Percentiles rank a stretch among this genome's conserved stretches.
These are phyloP conservation scores for Dichotomopilus funicola DNA, from an alignment of 2,329 filamentous ascomycete species.

Conservation along the genomic window DNA sequence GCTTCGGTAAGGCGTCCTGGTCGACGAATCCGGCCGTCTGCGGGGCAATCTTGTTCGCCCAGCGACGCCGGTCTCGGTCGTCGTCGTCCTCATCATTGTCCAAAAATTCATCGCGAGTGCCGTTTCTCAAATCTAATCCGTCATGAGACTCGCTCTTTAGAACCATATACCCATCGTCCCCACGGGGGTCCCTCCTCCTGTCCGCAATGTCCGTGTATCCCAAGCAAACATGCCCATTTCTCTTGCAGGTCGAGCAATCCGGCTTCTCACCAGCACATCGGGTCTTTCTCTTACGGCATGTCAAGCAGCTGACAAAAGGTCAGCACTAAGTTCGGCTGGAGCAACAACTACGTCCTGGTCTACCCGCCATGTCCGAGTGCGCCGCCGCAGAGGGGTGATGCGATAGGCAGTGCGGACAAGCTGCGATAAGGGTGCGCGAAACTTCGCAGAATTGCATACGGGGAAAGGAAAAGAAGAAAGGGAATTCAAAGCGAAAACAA, in stretches of 20 bases:
- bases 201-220: slow-evolving; percentile 56
- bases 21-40: slow-evolving; percentile 25
- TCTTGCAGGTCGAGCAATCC: slow-evolving; percentile 63
- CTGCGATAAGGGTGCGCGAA: too few relatives aligned
- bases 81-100: slow-evolving; percentile 30
- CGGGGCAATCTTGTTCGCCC: slow-evolving; percentile 23
- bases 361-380: too few relatives aligned
- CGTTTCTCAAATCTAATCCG: slow-evolving; percentile 25
- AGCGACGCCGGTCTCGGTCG: slow-evolving; percentile 27
- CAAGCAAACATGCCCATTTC: slow-evolving; percentile 62
- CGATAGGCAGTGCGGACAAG: too few relatives aligned
- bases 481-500: slow-evolving; percentile 10
- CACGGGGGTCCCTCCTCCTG: slow-evolving; percentile 34
- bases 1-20: slow-evolving; percentile 15
- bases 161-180: slow-evolving; percentile 5
- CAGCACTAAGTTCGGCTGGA: too few relatives aligned
- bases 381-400: too few relatives aligned
- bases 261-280: slow-evolving; percentile 69
- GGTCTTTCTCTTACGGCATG: slow-evolving; percentile 70
- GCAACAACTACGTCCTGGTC: too few relatives aligned
- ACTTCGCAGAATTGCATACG: neutral
- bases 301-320: slow-evolving; percentile 49
- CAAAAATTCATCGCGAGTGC: slow-evolving; percentile 28
- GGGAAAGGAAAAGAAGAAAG: neutral
- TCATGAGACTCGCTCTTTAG: slow-evolving; percentile 21